Evolutionary conservation across 805 yeast genomes (phyloP).

Genomic region (Metschnikowia picachoensis): DNA sequence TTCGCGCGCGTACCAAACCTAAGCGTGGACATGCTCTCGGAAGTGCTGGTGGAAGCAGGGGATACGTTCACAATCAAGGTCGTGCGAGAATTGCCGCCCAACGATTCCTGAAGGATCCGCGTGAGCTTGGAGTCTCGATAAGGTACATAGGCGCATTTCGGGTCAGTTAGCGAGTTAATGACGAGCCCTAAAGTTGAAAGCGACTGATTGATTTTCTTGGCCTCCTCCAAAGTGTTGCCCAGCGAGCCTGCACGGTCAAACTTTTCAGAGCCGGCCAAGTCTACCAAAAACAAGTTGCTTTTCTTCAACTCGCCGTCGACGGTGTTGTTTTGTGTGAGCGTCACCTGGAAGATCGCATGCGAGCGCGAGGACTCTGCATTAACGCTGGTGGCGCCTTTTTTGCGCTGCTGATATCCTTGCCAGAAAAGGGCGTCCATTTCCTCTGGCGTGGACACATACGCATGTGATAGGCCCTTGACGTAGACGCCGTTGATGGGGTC

Average conservation of each 20-base stretch:
- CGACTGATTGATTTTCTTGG: constrained; percentile 78
- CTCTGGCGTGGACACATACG: constrained; percentile 52
- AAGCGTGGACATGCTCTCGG: constrained; percentile 67
- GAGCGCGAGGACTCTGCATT: constrained; percentile 73
- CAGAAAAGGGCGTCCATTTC: constrained; percentile 57
- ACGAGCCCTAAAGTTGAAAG: constrained; percentile 77
- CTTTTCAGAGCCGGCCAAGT: constrained; percentile 85
- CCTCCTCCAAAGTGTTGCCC: constrained; percentile 75
- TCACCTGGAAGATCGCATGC: constrained; percentile 73
- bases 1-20: constrained; percentile 75
- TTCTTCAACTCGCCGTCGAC: constrained; percentile 54
- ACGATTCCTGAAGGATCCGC: constrained; percentile 69
- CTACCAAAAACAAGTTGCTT: constrained; percentile 70
- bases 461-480: constrained; percentile 65
- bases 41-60: constrained; percentile 50
- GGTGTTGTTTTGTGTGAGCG: constrained; percentile 56
- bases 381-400: constrained; percentile 62
- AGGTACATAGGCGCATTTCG: constrained; percentile 61
- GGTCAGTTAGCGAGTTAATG: constrained; percentile 72
- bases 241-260: constrained; percentile 72
- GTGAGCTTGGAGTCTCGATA: constrained; percentile 79
- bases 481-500: constrained; percentile 61
- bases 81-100: constrained; percentile 82
- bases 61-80: constrained; percentile 72
- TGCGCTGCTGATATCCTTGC: constrained; percentile 55